Percentiles rank a stretch among this genome's conserved stretches.
These are phyloP conservation scores for Eucalyptus pauciflora DNA, from an alignment of 345 rosid species.

Conservation along the genomic window DNA sequence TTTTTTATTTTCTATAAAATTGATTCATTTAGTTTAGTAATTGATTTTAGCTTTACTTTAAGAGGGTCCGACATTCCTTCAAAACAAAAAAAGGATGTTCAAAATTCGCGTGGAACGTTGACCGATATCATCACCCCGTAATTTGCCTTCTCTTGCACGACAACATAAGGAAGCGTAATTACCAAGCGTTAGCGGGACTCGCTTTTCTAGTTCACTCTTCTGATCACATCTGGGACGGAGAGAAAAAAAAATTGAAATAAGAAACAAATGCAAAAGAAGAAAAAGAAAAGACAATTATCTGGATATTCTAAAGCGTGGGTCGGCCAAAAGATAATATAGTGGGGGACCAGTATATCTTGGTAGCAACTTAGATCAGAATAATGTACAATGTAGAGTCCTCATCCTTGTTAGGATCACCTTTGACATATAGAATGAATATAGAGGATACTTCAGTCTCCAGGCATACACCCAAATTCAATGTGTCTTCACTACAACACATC, in stretches of 20 bases:
- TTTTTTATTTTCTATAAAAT: neutral
- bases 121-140: neutral
- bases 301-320: neutral
- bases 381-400: neutral
- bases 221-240: neutral
- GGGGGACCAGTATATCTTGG: neutral
- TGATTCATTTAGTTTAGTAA: neutral
- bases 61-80: neutral
- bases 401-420: neutral
- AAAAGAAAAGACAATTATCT: neutral
- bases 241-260: neutral
- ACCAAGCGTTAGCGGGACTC: neutral
- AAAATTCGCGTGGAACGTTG: neutral
- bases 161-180: neutral
- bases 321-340: neutral
- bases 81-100: neutral
- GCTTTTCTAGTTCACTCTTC: neutral
- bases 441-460: neutral
- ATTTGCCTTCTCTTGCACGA: neutral
- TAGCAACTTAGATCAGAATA: neutral
- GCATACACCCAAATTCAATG: neutral
- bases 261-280: neutral
- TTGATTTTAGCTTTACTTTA: neutral
- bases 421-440: neutral
- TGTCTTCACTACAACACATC: neutral